These are phyloP conservation scores for Bisporella sp. DNA, from an alignment of 2,329 filamentous ascomycete genomes.

Conservation along the genomic window DNA sequence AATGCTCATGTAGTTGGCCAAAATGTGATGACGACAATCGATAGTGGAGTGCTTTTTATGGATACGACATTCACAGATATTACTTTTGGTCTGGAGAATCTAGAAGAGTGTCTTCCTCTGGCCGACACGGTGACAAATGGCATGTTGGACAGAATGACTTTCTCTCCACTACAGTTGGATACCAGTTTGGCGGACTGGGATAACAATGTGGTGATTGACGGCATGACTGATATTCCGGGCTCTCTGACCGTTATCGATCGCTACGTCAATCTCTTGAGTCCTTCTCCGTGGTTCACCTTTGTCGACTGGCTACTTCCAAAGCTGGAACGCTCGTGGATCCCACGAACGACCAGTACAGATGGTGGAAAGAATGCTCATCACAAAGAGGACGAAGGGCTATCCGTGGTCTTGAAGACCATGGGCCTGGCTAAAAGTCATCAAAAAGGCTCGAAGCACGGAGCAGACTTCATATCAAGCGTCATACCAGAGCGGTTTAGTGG, in stretches of 20 bases:
- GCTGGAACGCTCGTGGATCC: slow-evolving; percentile 2
- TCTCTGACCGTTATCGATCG: slow-evolving; percentile 3
- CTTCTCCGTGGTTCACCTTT: slow-evolving; percentile 4
- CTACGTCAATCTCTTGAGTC: slow-evolving; percentile 3
- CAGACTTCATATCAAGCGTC: slow-evolving; percentile 5
- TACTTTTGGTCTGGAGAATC: slow-evolving; percentile 1
- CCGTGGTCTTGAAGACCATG: slow-evolving; percentile 3
- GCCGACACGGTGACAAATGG: slow-evolving; percentile 1
- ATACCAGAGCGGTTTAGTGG: slow-evolving; percentile 1
- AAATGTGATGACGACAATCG: slow-evolving; percentile 2
- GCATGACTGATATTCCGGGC: slow-evolving; percentile 2
- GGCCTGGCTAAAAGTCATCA: slow-evolving; percentile 3
- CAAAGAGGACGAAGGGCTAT: slow-evolving; percentile 2
- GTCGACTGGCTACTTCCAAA: slow-evolving; percentile 3
- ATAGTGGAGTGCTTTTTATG: slow-evolving; percentile 2
- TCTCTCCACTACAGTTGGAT: slow-evolving; percentile 4
- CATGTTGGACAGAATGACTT: slow-evolving; percentile 2
- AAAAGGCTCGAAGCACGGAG: slow-evolving; percentile 4
- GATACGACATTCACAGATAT: slow-evolving; percentile 4
- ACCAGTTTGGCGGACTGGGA: slow-evolving; percentile 2
- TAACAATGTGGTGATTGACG: slow-evolving; percentile 1
- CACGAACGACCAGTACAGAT: slow-evolving; percentile 3
- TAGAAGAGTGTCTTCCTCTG: slow-evolving; percentile 2
- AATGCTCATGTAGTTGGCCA: slow-evolving; percentile 2
- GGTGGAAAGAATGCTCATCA: slow-evolving; percentile 1